Conservation (phyloP, 306 rosid species). For the Gillenia trifoliata region DNA sequence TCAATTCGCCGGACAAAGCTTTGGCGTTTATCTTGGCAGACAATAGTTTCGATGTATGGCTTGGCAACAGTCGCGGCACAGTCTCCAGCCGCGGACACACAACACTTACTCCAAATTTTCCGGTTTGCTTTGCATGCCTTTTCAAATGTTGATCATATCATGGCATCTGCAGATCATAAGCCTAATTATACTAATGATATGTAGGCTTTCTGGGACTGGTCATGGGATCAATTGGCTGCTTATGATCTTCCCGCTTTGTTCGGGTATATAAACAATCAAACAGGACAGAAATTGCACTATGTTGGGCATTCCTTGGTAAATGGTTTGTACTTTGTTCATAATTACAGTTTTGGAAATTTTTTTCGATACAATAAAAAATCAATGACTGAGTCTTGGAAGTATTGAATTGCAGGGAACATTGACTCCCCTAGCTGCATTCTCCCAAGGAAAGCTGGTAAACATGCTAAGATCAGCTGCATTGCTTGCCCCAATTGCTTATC, state of each 20-base stretch:
- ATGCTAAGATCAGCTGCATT: conserved; percentile 58
- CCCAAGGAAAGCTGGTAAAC: conserved; percentile 36
- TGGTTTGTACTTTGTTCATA: background rate
- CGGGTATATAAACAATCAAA: conserved; percentile 44
- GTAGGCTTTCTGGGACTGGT: conserved; percentile 74
- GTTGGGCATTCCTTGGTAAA: conserved; percentile 69
- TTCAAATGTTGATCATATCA: background rate
- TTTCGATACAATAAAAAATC: background rate
- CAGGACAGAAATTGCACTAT: conserved; percentile 63
- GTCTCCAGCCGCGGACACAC: conserved; percentile 41
- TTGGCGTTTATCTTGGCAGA: conserved; percentile 61
- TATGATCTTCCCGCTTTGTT: conserved; percentile 69
- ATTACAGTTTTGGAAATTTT: background rate
- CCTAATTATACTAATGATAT: background rate
- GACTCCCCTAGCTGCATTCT: conserved; percentile 52
- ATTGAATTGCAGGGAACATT: conserved; percentile 46
- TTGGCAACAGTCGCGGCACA: conserved; percentile 62
- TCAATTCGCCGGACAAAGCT: conserved; percentile 48
- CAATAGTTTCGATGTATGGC: conserved; percentile 70
- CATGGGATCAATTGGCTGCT: conserved; percentile 79
- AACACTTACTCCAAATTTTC: conserved; percentile 24
- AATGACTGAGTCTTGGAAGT: background rate
- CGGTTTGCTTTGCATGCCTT: conserved; percentile 18
- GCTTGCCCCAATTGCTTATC: conserved; percentile 58
- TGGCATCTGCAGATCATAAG: background rate